phyloP scores from a whole-genome alignment of 2,329 filamentous ascomycete genomes.

The Coleophoma cylindrospora region DNA sequence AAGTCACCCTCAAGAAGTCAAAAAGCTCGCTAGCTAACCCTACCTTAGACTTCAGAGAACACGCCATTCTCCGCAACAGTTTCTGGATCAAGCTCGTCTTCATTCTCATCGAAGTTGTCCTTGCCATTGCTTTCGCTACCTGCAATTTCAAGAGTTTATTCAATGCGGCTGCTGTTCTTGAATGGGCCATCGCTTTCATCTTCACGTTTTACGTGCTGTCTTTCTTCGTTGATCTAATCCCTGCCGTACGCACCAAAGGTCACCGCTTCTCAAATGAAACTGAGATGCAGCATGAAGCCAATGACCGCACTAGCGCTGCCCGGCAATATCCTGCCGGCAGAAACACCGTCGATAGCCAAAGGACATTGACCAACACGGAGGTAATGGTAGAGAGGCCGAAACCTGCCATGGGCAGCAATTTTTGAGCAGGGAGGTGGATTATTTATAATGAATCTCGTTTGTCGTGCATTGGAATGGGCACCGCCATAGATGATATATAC shows the following conservation, averaged over 20 bases:
- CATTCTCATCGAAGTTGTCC: constrained; percentile 70
- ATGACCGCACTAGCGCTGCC: constrained; percentile 9
- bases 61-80: constrained; percentile 67
- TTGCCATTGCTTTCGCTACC: constrained; percentile 70
- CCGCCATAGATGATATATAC: no score
- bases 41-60: constrained; percentile 60
- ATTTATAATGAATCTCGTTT: no score
- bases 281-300: constrained; percentile 20
- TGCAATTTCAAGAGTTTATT: constrained; percentile 41
- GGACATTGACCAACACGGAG: constrained; percentile 5
- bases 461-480: no score
- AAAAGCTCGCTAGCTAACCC: background rate
- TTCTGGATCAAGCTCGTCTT: constrained; percentile 89
- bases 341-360: constrained; percentile 10
- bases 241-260: constrained; percentile 42
- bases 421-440: constrained; percentile 2
- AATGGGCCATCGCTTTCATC: constrained; percentile 75
- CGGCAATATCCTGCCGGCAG: constrained; percentile 5
- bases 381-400: background rate
- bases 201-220: constrained; percentile 86
- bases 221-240: constrained; percentile 83
- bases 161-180: constrained; percentile 71
- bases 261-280: constrained; percentile 10
- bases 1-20: constrained; percentile 22
- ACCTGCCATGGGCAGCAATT: constrained; percentile 8